These are phyloP conservation scores for Hydnum rufescens DNA, from an alignment of 768 basidiomycete species.

Conservation along the genomic window DNA sequence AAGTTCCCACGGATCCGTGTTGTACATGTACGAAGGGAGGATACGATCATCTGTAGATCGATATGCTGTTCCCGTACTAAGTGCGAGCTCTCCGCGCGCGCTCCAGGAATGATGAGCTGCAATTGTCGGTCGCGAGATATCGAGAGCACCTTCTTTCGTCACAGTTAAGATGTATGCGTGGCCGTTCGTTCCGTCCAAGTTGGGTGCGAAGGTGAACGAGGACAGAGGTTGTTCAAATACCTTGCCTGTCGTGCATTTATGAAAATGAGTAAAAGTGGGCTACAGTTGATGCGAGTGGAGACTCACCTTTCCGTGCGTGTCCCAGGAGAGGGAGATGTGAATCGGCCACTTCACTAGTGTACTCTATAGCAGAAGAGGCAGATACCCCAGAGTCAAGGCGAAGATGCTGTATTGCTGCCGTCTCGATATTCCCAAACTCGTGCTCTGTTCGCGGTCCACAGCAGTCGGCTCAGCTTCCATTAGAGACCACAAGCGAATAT, in stretches of 20 bases:
- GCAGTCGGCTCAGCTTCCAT: conserved; percentile 19
- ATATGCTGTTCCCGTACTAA: conserved; percentile 7
- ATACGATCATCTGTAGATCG: not conserved
- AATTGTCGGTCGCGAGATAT: conserved; percentile 49
- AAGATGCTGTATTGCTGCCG: not conserved
- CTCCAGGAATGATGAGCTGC: conserved; percentile 61
- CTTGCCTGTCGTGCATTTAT: conserved; percentile 30
- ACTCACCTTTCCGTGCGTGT: conserved; percentile 52
- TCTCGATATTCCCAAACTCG: not conserved
- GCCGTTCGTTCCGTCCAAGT: conserved; percentile 14
- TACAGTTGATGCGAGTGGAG: not conserved
- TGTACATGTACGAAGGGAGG: conserved; percentile 31
- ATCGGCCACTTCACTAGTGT: not conserved
- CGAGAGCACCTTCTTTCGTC: conserved; percentile 55
- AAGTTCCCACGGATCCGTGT: not conserved
- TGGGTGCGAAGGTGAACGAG: conserved; percentile 57
- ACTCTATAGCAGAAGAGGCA: not conserved
- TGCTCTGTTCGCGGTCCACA: not conserved
- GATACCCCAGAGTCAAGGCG: too few species aligned
- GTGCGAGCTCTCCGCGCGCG: conserved; percentile 28
- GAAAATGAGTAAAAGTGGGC: conserved; percentile 1
- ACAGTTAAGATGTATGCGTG: conserved; percentile 43
- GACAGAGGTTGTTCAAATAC: conserved; percentile 36
- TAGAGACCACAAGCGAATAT: conserved; percentile 65
- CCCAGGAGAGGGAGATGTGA: conserved; percentile 26